Base-by-base conservation (phyloP, 768 basidiomycete genomes). In the Coprinopsis sp. region DNA sequence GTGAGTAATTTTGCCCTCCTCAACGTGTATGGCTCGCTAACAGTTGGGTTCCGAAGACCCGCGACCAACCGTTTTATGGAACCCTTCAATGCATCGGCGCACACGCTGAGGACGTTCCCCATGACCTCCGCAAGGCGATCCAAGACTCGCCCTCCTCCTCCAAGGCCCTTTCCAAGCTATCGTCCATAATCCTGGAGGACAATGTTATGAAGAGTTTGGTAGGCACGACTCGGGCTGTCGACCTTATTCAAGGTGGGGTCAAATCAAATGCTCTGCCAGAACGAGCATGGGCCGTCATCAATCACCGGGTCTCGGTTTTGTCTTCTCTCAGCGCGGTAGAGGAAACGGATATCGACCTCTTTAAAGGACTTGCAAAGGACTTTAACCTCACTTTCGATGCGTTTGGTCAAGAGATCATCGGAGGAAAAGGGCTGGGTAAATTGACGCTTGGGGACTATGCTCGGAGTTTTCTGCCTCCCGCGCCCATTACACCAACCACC, bases 251-350 rank as follows among this genome's bases (percentile, higher is more conserved):
- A n/a, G 81, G 80, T 18, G 83, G 81, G 10, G 77, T 82, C 23
- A 89, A 90, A 63, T 71, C 73, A 22, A 91, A 91, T 55, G 87
- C 88, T 22, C 74, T 93, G 19, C 90, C 90, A 1, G 89, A 91
- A 63, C 71, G 67, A 46, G 83, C 78, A 1, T 80, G 69, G 60
- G 84, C 81, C 1, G 61, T 88, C 19, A 73, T 89, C 23, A 87
- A 90, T 57, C 84, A 86, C 55, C 81, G 87, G 4, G 78, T 89
- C 42, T 72, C 81, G 4, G 75, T 76, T 6, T 69, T 74, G 39
- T 83, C 69, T 68, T 66, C 71, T 59, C 62, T 81, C 18, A 68
- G 58, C 3, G 76, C 69, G 37, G 69, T 73, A 1, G 63, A 70
- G 55, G 59, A 55, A 6, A 77, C 69, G 33, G 74, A 81, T 50